Percentiles rank a stretch among this genome's conserved stretches.
Conservation (phyloP, 306 rosid genomes). For the Cyclanthera cordifolia region DNA sequence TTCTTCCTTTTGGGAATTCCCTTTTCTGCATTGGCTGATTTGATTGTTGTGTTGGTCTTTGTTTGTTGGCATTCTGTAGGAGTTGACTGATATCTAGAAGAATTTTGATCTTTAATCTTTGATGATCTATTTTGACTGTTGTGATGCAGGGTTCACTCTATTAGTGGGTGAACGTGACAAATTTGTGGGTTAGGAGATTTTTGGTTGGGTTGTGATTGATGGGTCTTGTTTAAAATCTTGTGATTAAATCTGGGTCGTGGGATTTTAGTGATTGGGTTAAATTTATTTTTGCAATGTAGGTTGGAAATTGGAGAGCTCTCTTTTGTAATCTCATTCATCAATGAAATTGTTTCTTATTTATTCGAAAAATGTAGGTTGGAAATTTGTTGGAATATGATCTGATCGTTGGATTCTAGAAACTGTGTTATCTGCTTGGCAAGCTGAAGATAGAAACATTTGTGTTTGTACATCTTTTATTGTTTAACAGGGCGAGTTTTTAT, state of each 20-base stretch:
- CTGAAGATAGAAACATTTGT: not conserved
- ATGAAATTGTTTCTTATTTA: no score
- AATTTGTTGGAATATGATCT: not conserved
- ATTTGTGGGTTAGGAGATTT: slow-evolving; percentile 1
- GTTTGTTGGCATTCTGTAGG: not conserved
- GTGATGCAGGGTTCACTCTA: not conserved
- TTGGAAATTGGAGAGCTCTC: no score
- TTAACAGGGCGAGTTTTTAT: not conserved
- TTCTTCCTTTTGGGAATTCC: no score
- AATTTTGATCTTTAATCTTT: not conserved
- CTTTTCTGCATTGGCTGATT: not conserved
- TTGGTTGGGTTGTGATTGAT: slow-evolving; percentile 2
- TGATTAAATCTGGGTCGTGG: not conserved
- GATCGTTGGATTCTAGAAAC: not conserved
- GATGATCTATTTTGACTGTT: not conserved
- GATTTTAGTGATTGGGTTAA: not conserved
- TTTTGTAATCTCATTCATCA: no score
- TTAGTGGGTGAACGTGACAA: slow-evolving; percentile 4
- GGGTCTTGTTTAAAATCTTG: not conserved
- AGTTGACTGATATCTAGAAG: not conserved
- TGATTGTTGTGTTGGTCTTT: not conserved
- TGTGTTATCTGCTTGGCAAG: slow-evolving; percentile 4
- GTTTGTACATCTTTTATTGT: not conserved
- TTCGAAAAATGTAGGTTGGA: not conserved
- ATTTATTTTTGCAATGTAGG: not conserved